phyloP scores from a whole-genome alignment of 2,329 filamentous ascomycete genomes.

The Penicillium polonicum region DNA sequence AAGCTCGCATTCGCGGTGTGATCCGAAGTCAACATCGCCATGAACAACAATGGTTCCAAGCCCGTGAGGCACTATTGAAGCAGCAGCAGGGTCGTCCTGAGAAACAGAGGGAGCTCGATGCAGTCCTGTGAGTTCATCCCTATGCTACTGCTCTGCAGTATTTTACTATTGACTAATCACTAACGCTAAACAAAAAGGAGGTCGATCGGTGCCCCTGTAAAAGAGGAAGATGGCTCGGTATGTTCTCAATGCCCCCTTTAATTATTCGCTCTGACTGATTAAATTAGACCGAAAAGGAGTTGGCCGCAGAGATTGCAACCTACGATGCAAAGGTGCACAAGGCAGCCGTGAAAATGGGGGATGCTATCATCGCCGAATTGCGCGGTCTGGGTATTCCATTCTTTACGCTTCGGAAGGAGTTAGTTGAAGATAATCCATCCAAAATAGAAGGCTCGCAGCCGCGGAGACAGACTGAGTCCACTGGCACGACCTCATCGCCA shows the following conservation, averaged over 20 bases:
- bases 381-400: slow-evolving; percentile 61
- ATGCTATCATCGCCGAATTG: slow-evolving; percentile 56
- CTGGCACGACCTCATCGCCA: slow-evolving; percentile 12
- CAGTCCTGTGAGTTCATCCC: slow-evolving; percentile 50
- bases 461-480: not conserved
- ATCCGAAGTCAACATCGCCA: slow-evolving; percentile 63
- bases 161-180: not conserved
- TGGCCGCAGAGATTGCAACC: slow-evolving; percentile 54
- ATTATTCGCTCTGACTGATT: not conserved
- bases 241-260: slow-evolving; percentile 1
- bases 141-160: not conserved
- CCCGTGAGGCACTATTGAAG: slow-evolving; percentile 51
- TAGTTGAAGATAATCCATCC: slow-evolving; percentile 35
- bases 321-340: slow-evolving; percentile 65
- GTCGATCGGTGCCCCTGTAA: slow-evolving; percentile 47
- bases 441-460: not conserved
- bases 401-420: slow-evolving; percentile 52
- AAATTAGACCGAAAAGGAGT: slow-evolving; percentile 45
- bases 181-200: slow-evolving; percentile 31
- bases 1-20: slow-evolving; percentile 53
- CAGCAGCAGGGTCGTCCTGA: slow-evolving; percentile 54
- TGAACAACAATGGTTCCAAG: slow-evolving; percentile 61
- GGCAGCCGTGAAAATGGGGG: slow-evolving; percentile 59
- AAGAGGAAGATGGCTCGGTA: slow-evolving; percentile 32
- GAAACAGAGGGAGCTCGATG: slow-evolving; percentile 55